A percentile compares a stretch with the other conserved stretches of the same genome.
phyloP scores from a whole-genome alignment of 805 yeast species.

The Sugiyamaella qingdaonensis region DNA sequence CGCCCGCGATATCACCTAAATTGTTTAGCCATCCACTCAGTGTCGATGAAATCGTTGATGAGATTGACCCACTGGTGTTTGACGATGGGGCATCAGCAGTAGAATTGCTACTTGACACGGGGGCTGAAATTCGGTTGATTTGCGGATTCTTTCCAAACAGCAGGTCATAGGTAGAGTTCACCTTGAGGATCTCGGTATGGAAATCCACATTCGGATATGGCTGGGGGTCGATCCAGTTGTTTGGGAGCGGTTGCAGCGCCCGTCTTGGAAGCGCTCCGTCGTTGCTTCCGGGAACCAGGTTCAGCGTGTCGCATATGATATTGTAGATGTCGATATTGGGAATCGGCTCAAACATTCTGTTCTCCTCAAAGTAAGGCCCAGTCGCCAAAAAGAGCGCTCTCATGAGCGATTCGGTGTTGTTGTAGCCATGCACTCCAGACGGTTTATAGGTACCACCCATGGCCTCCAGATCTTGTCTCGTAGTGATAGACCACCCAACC shows the following conservation, averaged over 20 bases:
- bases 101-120: background rate
- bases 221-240: conserved; percentile 27
- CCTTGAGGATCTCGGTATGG: conserved; percentile 24
- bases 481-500: conserved; percentile 72
- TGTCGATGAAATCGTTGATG: conserved; percentile 1
- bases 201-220: conserved; percentile 33
- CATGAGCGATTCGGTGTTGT: conserved; percentile 73
- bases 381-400: conserved; percentile 72
- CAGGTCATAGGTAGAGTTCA: conserved; percentile 31
- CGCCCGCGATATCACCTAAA: conserved; percentile 11
- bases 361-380: conserved; percentile 66
- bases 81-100: background rate
- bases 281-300: conserved; percentile 49
- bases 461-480: conserved; percentile 51
- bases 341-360: conserved; percentile 53
- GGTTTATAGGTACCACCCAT: conserved; percentile 51
- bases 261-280: conserved; percentile 45
- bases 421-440: conserved; percentile 81
- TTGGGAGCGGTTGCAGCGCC: conserved; percentile 22
- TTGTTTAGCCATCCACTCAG: conserved; percentile 12
- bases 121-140: background rate
- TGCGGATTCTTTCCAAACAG: conserved; percentile 14
- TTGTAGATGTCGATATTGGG: conserved; percentile 69
- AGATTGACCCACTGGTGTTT: background rate
- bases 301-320: conserved; percentile 63